Base-by-base conservation (phyloP, 23 red algal genomes). In the Gracilaria gracilis region DNA sequence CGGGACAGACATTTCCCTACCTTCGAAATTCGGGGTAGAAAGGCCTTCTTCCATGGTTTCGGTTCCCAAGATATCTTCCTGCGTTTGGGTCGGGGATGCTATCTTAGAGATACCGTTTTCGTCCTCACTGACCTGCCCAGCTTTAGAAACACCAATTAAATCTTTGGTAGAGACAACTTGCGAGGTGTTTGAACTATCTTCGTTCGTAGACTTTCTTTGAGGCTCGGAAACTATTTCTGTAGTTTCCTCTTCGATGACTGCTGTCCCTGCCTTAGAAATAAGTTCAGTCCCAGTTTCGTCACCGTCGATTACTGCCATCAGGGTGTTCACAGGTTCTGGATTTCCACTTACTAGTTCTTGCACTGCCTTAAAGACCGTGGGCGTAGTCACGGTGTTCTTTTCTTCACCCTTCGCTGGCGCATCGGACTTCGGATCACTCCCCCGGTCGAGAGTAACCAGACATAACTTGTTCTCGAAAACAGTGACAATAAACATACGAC, bases 401-500 rank as follows among this genome's bases (percentile, higher is more conserved):
- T 50, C 42, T 7, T 24, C 40, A 51, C 0, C 1, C 27, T 8
- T 51, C 12, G 27, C 8, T 13, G 72, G 27, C 16, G 13, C 19
- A 1, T 77, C 27, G 4, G 72, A 14, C 72, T 48, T 77, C 36
- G 1, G 40, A 40, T 51, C 27, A 35, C 0, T 12, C 9, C 50
- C 72, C 20, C 36, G 40, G 4, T 77, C 40, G 3, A 77, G 50
- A 31, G 46, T 51, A 77, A 77, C 46, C 14, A 77, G 4, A 31
- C 21, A 51, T 42, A 77, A 27, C 27, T 48, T 77, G 23, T 77
- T 27, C 23, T 50, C 42, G 72, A 77, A 50, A 19, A 77, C 27
- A 21, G 72, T 77, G 42, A 50, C 39, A 77, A 77, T 46, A 77
- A 77, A 77, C 42, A 77, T 77, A 20, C 27, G 38, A 49, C 72